Conservation (phyloP, 768 basidiomycete genomes). For the Cystobasidium ongulense region DNA sequence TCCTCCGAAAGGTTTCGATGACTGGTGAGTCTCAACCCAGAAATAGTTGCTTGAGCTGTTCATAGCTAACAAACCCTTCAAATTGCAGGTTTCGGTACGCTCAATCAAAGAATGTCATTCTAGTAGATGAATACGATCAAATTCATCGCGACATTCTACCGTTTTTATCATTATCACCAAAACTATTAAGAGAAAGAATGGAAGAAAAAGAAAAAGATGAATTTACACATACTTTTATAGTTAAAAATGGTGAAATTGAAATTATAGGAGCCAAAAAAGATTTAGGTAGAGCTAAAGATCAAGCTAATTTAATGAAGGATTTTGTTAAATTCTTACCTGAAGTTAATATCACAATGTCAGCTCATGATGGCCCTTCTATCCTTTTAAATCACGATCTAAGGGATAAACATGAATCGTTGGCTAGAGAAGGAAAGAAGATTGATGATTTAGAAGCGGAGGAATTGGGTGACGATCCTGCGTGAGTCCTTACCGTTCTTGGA, state of each 20-base stretch:
- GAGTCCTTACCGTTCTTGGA: slow-evolving; percentile 16
- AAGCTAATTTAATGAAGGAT: slow-evolving; percentile 36
- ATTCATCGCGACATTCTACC: slow-evolving; percentile 38
- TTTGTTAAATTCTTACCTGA: slow-evolving; percentile 37
- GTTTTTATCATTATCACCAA: slow-evolving; percentile 36
- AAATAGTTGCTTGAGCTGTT: not conserved
- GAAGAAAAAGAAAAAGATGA: slow-evolving; percentile 13
- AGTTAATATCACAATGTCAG: slow-evolving; percentile 42
- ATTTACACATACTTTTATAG: slow-evolving; percentile 32
- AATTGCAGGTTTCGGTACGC: slow-evolving; percentile 24
- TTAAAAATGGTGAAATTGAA: slow-evolving; percentile 35
- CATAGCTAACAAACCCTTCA: no score
- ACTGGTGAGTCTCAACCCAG: slow-evolving; percentile 55
- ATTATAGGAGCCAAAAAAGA: slow-evolving; percentile 36
- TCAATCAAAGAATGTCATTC: slow-evolving; percentile 18
- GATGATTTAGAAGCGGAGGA: slow-evolving; percentile 16
- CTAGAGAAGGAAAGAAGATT: slow-evolving; percentile 30
- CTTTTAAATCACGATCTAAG: slow-evolving; percentile 35
- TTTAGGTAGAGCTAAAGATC: slow-evolving; percentile 38
- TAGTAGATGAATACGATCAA: slow-evolving; percentile 42
- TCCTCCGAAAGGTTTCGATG: slow-evolving; percentile 83
- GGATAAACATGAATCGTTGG: slow-evolving; percentile 28
- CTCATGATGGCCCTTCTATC: slow-evolving; percentile 41
- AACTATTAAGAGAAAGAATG: slow-evolving; percentile 30
- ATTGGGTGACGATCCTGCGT: slow-evolving; percentile 38